A percentile compares a stretch with the other conserved stretches of the same genome.
phyloP scores from a whole-genome alignment of 768 basidiomycete genomes.

The Tulasnella sp. region DNA sequence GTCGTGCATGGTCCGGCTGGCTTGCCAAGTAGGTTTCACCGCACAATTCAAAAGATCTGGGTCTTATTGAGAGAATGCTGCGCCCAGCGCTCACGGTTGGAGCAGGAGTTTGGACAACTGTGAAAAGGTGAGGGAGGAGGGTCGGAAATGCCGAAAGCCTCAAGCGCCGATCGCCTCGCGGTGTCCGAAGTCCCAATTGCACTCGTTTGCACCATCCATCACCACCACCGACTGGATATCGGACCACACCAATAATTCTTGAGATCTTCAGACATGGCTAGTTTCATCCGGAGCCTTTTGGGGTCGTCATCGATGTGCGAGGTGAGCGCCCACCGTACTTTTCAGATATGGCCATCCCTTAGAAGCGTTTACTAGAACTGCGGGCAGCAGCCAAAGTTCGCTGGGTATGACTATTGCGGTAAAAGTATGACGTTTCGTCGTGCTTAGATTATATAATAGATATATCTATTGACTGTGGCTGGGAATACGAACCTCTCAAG shows the following conservation, averaged over 20 bases:
- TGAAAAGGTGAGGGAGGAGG: neutral
- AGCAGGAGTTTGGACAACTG: neutral
- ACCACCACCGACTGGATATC: neutral
- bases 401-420: neutral
- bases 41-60: neutral
- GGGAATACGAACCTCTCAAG: neutral
- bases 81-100: neutral
- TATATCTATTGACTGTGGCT: neutral
- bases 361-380: neutral
- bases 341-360: neutral
- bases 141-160: neutral
- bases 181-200: neutral
- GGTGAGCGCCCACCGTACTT: neutral
- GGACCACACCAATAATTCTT: neutral
- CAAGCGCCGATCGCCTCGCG: neutral
- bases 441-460: too few species aligned
- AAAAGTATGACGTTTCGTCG: neutral
- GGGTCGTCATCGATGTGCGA: neutral
- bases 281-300: neutral
- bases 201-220: neutral
- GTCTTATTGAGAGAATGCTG: neutral
- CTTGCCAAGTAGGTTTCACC: too few species aligned
- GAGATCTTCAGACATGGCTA: neutral
- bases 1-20: too few species aligned
- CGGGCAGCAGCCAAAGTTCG: neutral